Conservation (phyloP, 306 rosid species). For the Ochetophila trinervis region DNA sequence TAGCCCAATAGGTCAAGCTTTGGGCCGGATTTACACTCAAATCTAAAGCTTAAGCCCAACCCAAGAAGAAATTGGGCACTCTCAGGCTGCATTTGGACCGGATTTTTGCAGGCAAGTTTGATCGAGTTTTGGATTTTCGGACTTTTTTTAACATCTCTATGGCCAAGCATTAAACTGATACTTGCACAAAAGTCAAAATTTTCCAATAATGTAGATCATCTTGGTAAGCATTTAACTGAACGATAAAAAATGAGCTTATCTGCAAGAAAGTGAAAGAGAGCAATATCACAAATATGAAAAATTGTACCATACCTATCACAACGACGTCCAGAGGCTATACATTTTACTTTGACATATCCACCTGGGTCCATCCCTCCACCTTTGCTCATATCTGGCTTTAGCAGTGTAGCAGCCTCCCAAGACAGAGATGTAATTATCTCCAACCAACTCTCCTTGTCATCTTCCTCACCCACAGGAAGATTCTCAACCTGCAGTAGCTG, state of each 20-base stretch:
- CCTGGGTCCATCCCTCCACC: slow-evolving; percentile 98
- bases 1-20: too few relatives aligned
- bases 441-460: slow-evolving; percentile 70
- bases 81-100: too few relatives aligned
- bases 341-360: slow-evolving; percentile 89
- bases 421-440: slow-evolving; percentile 81
- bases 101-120: too few relatives aligned
- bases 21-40: too few relatives aligned
- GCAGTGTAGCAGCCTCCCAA: slow-evolving; percentile 92
- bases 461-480: slow-evolving; percentile 56
- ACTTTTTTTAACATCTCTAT: too few relatives aligned
- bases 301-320: slow-evolving; percentile 53
- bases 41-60: too few relatives aligned
- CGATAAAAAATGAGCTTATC: not conserved
- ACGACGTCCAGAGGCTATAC: slow-evolving; percentile 79
- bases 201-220: too few relatives aligned
- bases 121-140: too few relatives aligned
- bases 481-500: slow-evolving; percentile 89
- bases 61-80: too few relatives aligned
- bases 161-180: too few relatives aligned
- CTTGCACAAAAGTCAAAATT: too few relatives aligned
- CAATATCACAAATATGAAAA: slow-evolving; percentile 6
- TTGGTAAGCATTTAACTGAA: too few relatives aligned
- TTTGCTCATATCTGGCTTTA: slow-evolving; percentile 92
- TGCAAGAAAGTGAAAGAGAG: slow-evolving; percentile 23